Conservation (phyloP, 768 basidiomycete genomes). For the Lentinula edodes region DNA sequence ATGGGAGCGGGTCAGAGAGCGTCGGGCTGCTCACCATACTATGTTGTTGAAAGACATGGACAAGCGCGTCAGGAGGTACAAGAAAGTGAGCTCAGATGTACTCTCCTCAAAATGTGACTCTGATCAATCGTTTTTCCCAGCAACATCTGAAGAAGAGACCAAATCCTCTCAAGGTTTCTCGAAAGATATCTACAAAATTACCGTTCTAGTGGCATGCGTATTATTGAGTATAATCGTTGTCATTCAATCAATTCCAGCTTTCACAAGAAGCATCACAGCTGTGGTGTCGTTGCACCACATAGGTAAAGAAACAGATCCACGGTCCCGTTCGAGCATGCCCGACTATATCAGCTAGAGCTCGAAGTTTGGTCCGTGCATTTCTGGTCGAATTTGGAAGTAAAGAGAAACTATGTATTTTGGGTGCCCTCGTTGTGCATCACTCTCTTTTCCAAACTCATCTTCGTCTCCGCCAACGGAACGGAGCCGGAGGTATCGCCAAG, state of each 20-base stretch:
- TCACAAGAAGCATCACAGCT: too few relatives aligned
- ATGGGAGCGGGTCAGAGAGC: constrained; percentile 61
- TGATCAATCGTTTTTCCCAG: constrained; percentile 19
- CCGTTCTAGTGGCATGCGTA: constrained; percentile 42
- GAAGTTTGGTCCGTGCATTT: neutral
- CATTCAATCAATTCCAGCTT: neutral
- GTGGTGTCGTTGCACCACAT: too few relatives aligned
- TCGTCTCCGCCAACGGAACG: neutral
- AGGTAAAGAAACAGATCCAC: too few relatives aligned
- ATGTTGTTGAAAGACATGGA: constrained; percentile 68
- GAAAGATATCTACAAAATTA: constrained; percentile 47
- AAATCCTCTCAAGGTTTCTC: constrained; percentile 52
- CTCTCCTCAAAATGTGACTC: neutral
- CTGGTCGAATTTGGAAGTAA: neutral
- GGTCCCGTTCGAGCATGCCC: too few relatives aligned
- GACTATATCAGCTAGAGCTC: too few relatives aligned
- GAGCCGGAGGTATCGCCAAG: neutral
- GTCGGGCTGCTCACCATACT: constrained; percentile 39
- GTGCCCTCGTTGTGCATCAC: neutral
- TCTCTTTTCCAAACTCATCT: neutral
- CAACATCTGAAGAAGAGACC: constrained; percentile 46
- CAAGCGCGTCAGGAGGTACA: constrained; percentile 60
- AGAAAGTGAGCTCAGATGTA: constrained; percentile 40
- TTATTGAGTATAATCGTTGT: neutral
- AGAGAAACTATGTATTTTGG: neutral